These are phyloP conservation scores for Polyplosphaeria fusca DNA, from an alignment of 495 filamentous ascomycete species.

Conservation along the genomic window DNA sequence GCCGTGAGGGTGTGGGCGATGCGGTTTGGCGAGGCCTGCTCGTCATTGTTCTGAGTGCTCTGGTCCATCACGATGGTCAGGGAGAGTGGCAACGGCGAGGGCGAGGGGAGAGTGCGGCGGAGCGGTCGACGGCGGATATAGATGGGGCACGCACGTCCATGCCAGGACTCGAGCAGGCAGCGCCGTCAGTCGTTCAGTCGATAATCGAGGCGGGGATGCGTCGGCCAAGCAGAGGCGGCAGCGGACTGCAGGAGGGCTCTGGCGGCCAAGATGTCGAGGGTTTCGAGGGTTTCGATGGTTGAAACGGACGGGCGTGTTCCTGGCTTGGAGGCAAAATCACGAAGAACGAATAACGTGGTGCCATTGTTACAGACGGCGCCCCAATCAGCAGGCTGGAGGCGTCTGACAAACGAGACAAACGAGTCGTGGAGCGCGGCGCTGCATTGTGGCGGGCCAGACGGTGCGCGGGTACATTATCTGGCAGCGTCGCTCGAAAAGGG, in stretches of 20 bases:
- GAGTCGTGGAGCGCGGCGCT: neutral
- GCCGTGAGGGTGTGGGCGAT: slow-evolving; percentile 63
- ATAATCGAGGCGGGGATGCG: neutral
- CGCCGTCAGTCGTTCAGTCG: too few relatives aligned
- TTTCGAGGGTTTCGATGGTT: slow-evolving; percentile 6
- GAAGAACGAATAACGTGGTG: neutral
- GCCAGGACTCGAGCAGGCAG: slow-evolving; percentile 9
- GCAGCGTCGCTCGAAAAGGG: neutral
- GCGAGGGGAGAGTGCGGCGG: slow-evolving; percentile 1
- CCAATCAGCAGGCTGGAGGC: neutral
- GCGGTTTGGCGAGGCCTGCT: slow-evolving; percentile 48
- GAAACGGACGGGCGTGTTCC: neutral
- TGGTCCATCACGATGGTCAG: too few relatives aligned
- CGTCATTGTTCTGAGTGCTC: slow-evolving; percentile 31
- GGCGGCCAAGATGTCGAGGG: slow-evolving; percentile 9
- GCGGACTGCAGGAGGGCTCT: neutral
- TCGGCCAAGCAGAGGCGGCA: slow-evolving; percentile 5
- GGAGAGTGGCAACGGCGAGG: too few relatives aligned
- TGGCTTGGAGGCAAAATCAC: neutral
- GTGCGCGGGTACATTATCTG: neutral
- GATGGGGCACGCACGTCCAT: slow-evolving; percentile 16
- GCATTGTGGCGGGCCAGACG: neutral
- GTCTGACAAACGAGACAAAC: neutral
- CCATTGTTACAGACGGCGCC: neutral
- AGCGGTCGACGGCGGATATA: slow-evolving; percentile 11